A percentile compares a stretch with the other conserved stretches of the same genome.
Conservation (phyloP, 495 filamentous ascomycete genomes). For the Neurospora discreta region DNA sequence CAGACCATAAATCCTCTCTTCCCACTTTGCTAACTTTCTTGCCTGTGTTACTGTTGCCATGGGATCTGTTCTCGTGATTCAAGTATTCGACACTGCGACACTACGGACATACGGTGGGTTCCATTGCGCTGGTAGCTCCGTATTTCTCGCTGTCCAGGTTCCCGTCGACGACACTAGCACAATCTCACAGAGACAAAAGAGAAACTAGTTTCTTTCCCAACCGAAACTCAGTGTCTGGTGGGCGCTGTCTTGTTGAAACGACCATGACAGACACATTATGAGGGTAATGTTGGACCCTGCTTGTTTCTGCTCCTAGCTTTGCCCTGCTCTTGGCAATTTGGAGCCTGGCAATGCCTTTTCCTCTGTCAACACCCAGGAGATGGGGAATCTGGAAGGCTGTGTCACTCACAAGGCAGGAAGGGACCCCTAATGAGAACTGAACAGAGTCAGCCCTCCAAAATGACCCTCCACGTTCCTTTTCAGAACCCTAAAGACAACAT, state of each 20-base stretch:
- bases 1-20: not conserved
- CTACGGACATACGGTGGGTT: not conserved
- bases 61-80: not conserved
- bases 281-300: not conserved
- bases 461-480: not conserved
- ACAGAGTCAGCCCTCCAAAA: not conserved
- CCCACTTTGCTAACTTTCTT: not conserved
- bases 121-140: not conserved
- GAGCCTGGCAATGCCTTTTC: not conserved
- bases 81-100: not conserved
- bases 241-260: not conserved
- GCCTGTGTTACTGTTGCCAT: not conserved
- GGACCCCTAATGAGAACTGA: not conserved
- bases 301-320: not conserved
- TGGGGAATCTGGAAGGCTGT: not conserved
- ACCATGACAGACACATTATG: not conserved
- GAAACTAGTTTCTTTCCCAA: not conserved
- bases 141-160: not conserved
- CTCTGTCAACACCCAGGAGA: not conserved
- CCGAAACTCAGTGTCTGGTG: not conserved
- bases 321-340: not conserved
- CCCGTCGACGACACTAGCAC: not conserved
- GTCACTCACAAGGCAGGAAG: not conserved
- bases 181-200: not conserved
- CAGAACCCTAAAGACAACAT: not conserved